phyloP scores from a whole-genome alignment of 768 basidiomycete genomes.

The Suillus hirtellus region DNA sequence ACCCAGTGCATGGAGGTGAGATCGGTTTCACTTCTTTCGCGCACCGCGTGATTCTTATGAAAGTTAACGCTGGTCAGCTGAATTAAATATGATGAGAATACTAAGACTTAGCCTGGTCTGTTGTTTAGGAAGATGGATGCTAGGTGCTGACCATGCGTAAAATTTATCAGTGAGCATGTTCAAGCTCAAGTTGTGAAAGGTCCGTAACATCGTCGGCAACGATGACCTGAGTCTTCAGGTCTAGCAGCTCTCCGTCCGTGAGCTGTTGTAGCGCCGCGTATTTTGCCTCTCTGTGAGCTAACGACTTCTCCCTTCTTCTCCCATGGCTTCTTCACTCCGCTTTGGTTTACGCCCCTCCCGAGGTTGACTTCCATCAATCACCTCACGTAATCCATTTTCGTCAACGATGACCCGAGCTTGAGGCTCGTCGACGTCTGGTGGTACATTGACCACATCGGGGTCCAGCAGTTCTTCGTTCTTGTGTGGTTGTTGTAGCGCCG shows the following conservation, averaged over 20 bases:
- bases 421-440: not conserved
- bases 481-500: not conserved
- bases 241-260: not conserved
- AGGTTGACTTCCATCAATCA: not conserved
- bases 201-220: not conserved
- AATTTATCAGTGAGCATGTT: too few species aligned
- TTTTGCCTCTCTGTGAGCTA: not conserved
- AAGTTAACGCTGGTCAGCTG: too few species aligned
- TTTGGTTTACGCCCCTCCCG: not conserved
- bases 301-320: not conserved
- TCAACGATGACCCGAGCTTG: not conserved
- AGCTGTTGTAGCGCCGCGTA: not conserved
- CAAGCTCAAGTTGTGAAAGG: too few species aligned
- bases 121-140: too few species aligned
- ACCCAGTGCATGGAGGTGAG: too few species aligned
- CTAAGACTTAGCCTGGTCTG: too few species aligned
- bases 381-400: not conserved
- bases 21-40: too few species aligned
- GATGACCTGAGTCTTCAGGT: not conserved
- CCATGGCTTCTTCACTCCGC: not conserved
- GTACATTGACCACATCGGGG: not conserved
- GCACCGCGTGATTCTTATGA: too few species aligned
- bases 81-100: too few species aligned
- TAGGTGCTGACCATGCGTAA: too few species aligned
- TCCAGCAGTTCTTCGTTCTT: not conserved